Conservation (phyloP, 2,329 filamentous ascomycete species). For the Lasiodiplodia sp. region DNA sequence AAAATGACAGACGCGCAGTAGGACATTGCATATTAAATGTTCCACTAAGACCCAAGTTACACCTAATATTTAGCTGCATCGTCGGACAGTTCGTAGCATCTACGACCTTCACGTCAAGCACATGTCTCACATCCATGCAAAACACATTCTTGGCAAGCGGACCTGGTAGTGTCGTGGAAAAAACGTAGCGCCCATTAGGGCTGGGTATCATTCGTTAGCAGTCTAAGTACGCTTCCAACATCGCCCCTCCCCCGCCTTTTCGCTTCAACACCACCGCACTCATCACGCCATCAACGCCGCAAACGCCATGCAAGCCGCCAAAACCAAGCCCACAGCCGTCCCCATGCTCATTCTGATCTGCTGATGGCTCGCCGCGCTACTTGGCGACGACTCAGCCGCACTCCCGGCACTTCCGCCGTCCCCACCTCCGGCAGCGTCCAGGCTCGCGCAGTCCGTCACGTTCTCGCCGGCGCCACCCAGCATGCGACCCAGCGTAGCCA, state of each 20-base stretch:
- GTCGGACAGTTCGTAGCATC: too few relatives aligned
- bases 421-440: conserved; percentile 6
- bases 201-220: conserved; percentile 19
- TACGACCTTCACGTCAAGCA: not conserved
- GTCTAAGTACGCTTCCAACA: not conserved
- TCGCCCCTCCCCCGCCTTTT: not conserved
- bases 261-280: not conserved
- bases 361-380: conserved; percentile 16
- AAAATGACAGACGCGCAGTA: not conserved
- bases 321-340: conserved; percentile 16
- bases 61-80: too few relatives aligned
- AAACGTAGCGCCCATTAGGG: conserved; percentile 12
- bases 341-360: conserved; percentile 25
- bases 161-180: not conserved
- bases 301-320: conserved; percentile 26
- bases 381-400: conserved; percentile 1
- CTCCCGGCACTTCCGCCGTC: not conserved
- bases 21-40: too few relatives aligned
- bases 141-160: not conserved
- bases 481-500: conserved; percentile 34
- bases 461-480: conserved; percentile 35
- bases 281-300: conserved; percentile 27
- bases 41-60: too few relatives aligned
- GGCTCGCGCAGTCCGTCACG: conserved; percentile 35
- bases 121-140: not conserved